A percentile compares a stretch with the other conserved stretches of the same genome.
These are phyloP conservation scores for Curvularia eragrostidis DNA, from an alignment of 2,329 filamentous ascomycete species.

Conservation along the genomic window DNA sequence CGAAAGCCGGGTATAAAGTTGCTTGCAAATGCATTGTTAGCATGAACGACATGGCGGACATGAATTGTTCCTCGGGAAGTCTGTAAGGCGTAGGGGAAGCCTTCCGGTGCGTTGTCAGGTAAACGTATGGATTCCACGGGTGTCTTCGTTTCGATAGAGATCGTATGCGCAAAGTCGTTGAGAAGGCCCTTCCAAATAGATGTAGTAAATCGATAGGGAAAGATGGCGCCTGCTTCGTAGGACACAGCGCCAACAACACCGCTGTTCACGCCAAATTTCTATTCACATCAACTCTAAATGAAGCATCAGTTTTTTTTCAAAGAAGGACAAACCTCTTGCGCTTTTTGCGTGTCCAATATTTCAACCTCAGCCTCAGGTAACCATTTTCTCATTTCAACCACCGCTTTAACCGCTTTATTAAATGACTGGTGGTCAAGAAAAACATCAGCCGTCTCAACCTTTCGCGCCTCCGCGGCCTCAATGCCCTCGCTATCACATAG, in stretches of 20 bases:
- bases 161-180: constrained; percentile 15
- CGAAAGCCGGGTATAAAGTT: constrained; percentile 60
- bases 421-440: constrained; percentile 15
- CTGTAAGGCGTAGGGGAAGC: constrained; percentile 43
- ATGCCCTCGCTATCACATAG: constrained; percentile 16
- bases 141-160: constrained; percentile 10
- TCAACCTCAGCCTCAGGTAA: constrained; percentile 3
- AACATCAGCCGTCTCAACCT: constrained; percentile 20
- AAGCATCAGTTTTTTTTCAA: background rate
- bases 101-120: constrained; percentile 45
- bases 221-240: constrained; percentile 39
- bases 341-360: background rate
- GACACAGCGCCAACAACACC: constrained; percentile 31
- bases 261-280: constrained; percentile 20
- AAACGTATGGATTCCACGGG: constrained; percentile 31
- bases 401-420: constrained; percentile 1
- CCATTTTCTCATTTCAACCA: constrained; percentile 1
- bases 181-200: constrained; percentile 19
- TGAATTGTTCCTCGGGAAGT: constrained; percentile 56
- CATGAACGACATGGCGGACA: constrained; percentile 62
- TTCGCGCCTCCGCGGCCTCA: constrained; percentile 14
- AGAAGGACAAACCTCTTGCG: constrained; percentile 4
- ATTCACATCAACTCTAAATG: background rate
- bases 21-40: constrained; percentile 62
- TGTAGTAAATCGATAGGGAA: constrained; percentile 24